Conservation (phyloP, 768 basidiomycete genomes). For the Amyloporia xantha region DNA sequence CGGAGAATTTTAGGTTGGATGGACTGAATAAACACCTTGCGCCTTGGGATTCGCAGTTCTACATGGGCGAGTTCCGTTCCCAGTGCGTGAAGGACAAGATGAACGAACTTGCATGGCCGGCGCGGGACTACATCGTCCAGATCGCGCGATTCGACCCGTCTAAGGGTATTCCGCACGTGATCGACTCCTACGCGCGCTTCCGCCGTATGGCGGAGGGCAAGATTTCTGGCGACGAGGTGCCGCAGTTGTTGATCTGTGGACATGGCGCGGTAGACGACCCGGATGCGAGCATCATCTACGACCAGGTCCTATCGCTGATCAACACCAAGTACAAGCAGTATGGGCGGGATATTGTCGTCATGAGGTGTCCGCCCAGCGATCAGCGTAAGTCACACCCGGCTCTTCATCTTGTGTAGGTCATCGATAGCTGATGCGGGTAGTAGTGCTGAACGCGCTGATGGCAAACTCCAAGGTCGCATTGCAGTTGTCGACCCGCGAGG, state of each 20-base stretch:
- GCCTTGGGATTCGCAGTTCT: constrained; percentile 77
- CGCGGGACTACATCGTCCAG: constrained; percentile 82
- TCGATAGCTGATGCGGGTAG: constrained; percentile 8
- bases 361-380: constrained; percentile 75
- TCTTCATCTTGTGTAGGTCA: no score
- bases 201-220: constrained; percentile 52
- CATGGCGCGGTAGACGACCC: constrained; percentile 95
- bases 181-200: constrained; percentile 85
- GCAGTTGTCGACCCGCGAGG: constrained; percentile 90
- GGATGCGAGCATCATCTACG: constrained; percentile 89
- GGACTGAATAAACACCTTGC: constrained; percentile 88
- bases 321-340: constrained; percentile 30
- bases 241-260: constrained; percentile 79
- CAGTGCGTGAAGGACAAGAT: constrained; percentile 77
- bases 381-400: constrained; percentile 47
- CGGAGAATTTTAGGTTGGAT: constrained; percentile 74
- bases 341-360: constrained; percentile 33
- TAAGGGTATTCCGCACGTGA: constrained; percentile 76
- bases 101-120: constrained; percentile 71
- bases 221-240: constrained; percentile 44
- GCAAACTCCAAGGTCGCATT: constrained; percentile 85
- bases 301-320: constrained; percentile 63
- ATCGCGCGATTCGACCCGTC: constrained; percentile 93
- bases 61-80: constrained; percentile 83
- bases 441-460: constrained; percentile 84